Evolutionary conservation across 306 rosid species (phyloP), one percentile per base, ranked within the genome.

Genomic region (Casuarina equisetifolia): DNA sequence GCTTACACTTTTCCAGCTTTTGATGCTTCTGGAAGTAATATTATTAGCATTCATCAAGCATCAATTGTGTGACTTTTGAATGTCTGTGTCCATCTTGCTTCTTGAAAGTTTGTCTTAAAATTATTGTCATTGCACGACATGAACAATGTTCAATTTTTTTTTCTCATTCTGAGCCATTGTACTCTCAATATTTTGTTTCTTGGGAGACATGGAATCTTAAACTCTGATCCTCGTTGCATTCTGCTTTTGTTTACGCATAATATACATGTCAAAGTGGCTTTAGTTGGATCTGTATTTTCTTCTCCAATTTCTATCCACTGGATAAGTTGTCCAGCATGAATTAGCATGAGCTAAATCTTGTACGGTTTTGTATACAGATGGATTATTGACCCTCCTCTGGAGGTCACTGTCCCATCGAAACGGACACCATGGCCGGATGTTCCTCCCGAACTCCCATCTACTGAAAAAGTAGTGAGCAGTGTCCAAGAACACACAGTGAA

Each of bases 361-460:
- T 75, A 77, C 52, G 32, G 32, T 68, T 66, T 67, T 76, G 32
- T 48, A 70, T 68, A 48, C 88, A 96, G 99, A 84, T 96, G 99
- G 99, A 86, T 87, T 20, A 90, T 92, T 55, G 96, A 93, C 76
- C 97, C 96, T 81, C 98, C 99, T 75, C 52, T 96, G 88, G 98
- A 96, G 81, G 86, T 96, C 77, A 96, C 92, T 0, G 89, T 93
- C 62, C 93, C 97, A 43, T 89, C 99, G 4, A 96, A 93, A 84
- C 92, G 85, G 64, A 92, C 96, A 17, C 96, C 97, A 52, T 96
- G 99, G 99, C 99, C 99, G 0, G 98, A 96, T 68, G 86, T 90
- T 79, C 99, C 96, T 72, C 99, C 97, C 10, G 99, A 96, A 83
- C 97, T 92, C 59, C 94, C 92, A 50, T 78, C 93, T 10, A 80